Evolutionary conservation across 495 filamentous ascomycete genomes (phyloP).

Genomic region (Aspergillus cavernicola): DNA sequence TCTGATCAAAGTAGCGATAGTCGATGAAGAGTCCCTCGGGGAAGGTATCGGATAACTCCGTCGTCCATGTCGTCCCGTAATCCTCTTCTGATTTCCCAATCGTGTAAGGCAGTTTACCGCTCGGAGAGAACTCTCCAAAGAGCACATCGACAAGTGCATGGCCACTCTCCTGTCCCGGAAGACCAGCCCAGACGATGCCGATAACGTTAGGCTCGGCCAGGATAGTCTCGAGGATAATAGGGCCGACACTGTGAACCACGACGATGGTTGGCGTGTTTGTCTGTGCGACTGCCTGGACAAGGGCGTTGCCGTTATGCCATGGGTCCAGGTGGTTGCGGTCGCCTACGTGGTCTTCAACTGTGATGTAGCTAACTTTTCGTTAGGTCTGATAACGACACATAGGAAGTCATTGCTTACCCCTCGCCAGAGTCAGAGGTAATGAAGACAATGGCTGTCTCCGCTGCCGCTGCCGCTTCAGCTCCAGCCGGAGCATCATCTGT

Average conservation of each 20-base stretch:
- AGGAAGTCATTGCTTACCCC: conserved; percentile 36
- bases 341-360: conserved; percentile 54
- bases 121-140: conserved; percentile 56
- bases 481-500: conserved; percentile 49
- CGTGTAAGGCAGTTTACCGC: conserved; percentile 68
- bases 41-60: conserved; percentile 45
- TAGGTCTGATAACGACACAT: background rate
- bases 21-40: conserved; percentile 63
- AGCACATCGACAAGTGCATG: conserved; percentile 53
- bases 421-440: conserved; percentile 65
- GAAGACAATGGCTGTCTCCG: conserved; percentile 61
- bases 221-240: conserved; percentile 52
- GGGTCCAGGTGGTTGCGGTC: conserved; percentile 50
- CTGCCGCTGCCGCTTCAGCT: conserved; percentile 45
- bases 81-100: conserved; percentile 62
- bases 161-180: conserved; percentile 60
- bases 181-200: conserved; percentile 56
- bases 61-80: conserved; percentile 60
- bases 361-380: conserved; percentile 46
- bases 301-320: conserved; percentile 46
- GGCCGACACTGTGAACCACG: conserved; percentile 57
- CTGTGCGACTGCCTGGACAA: conserved; percentile 54
- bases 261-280: conserved; percentile 60
- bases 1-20: conserved; percentile 62
- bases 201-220: conserved; percentile 61